Evolutionary conservation across 1,139 yeast species (phyloP).

Genomic region (Taphrina flavorubra): DNA sequence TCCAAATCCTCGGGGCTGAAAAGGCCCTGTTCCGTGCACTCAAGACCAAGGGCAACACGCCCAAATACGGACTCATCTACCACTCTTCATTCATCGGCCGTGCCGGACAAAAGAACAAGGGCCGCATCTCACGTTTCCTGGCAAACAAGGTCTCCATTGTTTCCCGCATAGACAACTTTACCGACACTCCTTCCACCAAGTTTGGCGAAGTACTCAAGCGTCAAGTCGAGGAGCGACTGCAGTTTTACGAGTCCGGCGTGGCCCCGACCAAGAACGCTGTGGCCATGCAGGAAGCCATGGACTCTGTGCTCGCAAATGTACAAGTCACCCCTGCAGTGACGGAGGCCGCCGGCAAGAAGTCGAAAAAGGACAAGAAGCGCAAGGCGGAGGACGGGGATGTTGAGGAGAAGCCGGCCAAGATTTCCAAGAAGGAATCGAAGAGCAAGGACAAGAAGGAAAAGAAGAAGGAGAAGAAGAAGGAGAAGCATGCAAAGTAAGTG

Average conservation of each 20-base stretch:
- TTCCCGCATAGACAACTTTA: constrained; percentile 95
- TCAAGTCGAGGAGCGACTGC: constrained; percentile 97
- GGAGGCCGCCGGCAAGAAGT: constrained; percentile 57
- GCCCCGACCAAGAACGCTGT: constrained; percentile 96
- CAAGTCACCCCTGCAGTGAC: constrained; percentile 57
- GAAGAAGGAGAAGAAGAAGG: constrained; percentile 63
- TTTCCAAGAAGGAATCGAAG: constrained; percentile 55
- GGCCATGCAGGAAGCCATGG: constrained; percentile 90
- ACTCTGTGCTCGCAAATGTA: constrained; percentile 61
- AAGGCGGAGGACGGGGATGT: constrained; percentile 59
- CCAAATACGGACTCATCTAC: constrained; percentile 95
- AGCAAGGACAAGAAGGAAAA: constrained; percentile 52
- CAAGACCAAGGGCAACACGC: constrained; percentile 97
- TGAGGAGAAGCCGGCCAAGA: constrained; percentile 54
- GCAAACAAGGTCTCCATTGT: constrained; percentile 99
- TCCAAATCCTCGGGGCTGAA: constrained; percentile 98
- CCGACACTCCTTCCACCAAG: constrained; percentile 60
- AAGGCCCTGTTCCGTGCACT: constrained; percentile 98
- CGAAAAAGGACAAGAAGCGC: constrained; percentile 55
- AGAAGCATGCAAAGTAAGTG: constrained; percentile 51
- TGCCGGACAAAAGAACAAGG: constrained; percentile 97
- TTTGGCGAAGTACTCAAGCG: constrained; percentile 90
- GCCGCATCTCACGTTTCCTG: constrained; percentile 96
- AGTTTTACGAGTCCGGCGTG: constrained; percentile 93
- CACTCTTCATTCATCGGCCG: constrained; percentile 97